Conservation (phyloP, 2,329 filamentous ascomycete genomes). For the Gaeumannomyces tritici region DNA sequence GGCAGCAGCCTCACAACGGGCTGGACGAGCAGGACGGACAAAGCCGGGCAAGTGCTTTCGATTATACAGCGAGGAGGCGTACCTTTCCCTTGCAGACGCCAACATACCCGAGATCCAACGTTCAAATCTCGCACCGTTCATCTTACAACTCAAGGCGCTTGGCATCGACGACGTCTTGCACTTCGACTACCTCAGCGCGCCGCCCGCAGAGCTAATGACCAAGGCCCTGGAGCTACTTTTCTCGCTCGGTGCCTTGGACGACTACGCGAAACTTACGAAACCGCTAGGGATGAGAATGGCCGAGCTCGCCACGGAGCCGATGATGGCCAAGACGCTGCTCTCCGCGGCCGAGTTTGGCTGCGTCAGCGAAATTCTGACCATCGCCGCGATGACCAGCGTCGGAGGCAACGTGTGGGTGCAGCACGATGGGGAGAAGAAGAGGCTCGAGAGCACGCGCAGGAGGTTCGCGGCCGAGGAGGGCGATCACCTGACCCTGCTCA, state of each 20-base stretch:
- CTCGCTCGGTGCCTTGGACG: constrained; percentile 76
- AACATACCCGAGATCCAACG: constrained; percentile 88
- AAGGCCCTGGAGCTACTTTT: constrained; percentile 83
- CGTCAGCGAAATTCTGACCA: constrained; percentile 76
- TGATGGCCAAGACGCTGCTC: constrained; percentile 86
- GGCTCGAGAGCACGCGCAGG: constrained; percentile 62
- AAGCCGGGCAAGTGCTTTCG: constrained; percentile 89
- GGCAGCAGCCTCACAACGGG: constrained; percentile 84
- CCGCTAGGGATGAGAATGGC: constrained; percentile 89
- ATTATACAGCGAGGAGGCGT: constrained; percentile 74
- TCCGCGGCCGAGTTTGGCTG: constrained; percentile 67
- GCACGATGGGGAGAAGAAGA: constrained; percentile 67
- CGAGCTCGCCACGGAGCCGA: constrained; percentile 84
- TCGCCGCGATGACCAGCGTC: constrained; percentile 87
- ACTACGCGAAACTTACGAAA: constrained; percentile 81
- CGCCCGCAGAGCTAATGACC: constrained; percentile 74
- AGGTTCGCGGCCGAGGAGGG: constrained; percentile 90
- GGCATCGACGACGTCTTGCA: constrained; percentile 90
- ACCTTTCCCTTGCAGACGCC: constrained; percentile 53
- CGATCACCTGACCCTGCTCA: constrained; percentile 85
- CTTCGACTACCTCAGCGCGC: constrained; percentile 81
- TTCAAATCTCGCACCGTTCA: constrained; percentile 77
- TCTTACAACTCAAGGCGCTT: constrained; percentile 87
- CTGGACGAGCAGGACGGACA: constrained; percentile 82
- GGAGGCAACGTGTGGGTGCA: constrained; percentile 77